phyloP scores from a whole-genome alignment of 164 flowering plant genomes.

The Buxus sempervirens region DNA sequence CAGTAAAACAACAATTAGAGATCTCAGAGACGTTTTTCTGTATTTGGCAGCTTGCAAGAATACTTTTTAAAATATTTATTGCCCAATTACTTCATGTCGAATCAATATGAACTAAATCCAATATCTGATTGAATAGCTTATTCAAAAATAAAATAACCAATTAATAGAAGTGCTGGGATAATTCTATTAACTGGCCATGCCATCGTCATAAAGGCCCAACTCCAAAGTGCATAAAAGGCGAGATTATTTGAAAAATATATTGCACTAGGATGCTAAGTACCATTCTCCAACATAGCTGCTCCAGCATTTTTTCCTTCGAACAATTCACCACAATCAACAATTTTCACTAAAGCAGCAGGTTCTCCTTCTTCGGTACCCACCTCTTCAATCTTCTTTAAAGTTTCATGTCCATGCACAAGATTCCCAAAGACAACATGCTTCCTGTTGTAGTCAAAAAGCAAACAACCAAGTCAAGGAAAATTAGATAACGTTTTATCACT shows the following conservation, averaged over 20 bases:
- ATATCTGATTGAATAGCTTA: too few relatives aligned
- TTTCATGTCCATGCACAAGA: slow-evolving; percentile 72
- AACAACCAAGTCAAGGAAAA: slow-evolving; percentile 1
- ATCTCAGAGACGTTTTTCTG: too few relatives aligned
- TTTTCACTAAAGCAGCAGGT: slow-evolving; percentile 72
- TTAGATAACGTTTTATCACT: neutral
- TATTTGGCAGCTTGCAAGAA: too few relatives aligned
- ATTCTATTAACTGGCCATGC: too few relatives aligned
- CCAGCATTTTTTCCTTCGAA: slow-evolving; percentile 37
- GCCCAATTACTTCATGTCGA: too few relatives aligned
- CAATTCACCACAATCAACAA: slow-evolving; percentile 78
- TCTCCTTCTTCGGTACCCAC: slow-evolving; percentile 69
- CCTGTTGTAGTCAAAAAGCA: slow-evolving; percentile 37
- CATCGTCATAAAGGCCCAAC: neutral
- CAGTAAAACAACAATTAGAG: too few relatives aligned
- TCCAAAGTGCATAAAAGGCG: neutral
- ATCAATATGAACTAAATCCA: too few relatives aligned
- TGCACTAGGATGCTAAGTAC: neutral
- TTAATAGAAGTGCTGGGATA: too few relatives aligned
- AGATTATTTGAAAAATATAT: too few relatives aligned
- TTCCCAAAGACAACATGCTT: slow-evolving; percentile 85
- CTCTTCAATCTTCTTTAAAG: slow-evolving; percentile 68
- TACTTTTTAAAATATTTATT: too few relatives aligned
- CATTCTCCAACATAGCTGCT: slow-evolving; percentile 11
- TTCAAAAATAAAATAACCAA: too few relatives aligned